phyloP scores from a whole-genome alignment of 495 filamentous ascomycete genomes.

The Chaetomium cochliodes region DNA sequence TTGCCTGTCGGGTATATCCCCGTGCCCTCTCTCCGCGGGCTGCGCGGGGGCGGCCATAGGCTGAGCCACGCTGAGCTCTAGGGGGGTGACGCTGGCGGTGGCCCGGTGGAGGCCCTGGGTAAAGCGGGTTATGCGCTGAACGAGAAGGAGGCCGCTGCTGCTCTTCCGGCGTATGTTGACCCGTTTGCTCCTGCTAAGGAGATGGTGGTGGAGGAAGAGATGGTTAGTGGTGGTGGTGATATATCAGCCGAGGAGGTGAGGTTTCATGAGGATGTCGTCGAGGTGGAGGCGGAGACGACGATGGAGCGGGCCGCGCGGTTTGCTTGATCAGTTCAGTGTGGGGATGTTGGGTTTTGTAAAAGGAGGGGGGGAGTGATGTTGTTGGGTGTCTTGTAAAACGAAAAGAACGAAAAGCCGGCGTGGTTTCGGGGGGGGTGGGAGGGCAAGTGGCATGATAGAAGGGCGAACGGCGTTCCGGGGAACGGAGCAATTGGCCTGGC shows the following conservation, averaged over 20 bases:
- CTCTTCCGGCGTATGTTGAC: neutral
- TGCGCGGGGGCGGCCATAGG: neutral
- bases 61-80: neutral
- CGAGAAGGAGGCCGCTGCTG: neutral
- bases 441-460: neutral
- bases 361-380: neutral
- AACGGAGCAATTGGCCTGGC: neutral
- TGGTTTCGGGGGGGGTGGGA: neutral
- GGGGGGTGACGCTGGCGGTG: neutral
- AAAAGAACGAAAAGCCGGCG: neutral
- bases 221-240: no score
- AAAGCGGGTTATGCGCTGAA: neutral
- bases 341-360: neutral
- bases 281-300: slow-evolving; percentile 20
- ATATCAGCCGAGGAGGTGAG: slow-evolving; percentile 14
- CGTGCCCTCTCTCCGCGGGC: neutral
- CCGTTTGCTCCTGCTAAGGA: neutral
- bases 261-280: slow-evolving; percentile 23
- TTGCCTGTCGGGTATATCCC: neutral
- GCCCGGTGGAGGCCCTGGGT: neutral
- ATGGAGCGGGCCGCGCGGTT: slow-evolving; percentile 20
- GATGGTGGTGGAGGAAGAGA: neutral
- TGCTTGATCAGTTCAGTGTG: neutral
- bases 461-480: neutral
- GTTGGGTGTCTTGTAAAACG: neutral